Conservation (phyloP, 805 yeast species). For the Wickerhamomyces chambardii region DNA sequence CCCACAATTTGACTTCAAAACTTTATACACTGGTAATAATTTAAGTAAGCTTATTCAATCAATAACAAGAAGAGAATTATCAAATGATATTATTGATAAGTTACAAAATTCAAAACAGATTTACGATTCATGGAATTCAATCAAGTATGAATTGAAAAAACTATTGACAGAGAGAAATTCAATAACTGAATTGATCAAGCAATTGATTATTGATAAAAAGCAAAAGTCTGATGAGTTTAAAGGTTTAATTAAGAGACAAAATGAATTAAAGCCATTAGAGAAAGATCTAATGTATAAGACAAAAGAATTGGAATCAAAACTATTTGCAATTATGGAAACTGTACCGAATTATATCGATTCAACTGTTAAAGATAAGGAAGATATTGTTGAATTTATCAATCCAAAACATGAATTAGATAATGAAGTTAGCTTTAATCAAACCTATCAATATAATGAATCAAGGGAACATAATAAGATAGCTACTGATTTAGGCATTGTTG, state of each 20-base stretch:
- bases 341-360: constrained; percentile 59
- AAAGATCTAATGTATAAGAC: constrained; percentile 11
- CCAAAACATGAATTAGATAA: constrained; percentile 13
- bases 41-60: constrained; percentile 8
- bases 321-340: constrained; percentile 32
- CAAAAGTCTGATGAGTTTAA: constrained; percentile 4
- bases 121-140: constrained; percentile 13
- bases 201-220: constrained; percentile 10
- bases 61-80: constrained; percentile 23
- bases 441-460: constrained; percentile 14
- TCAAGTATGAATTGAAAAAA: constrained; percentile 14
- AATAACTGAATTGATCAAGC: constrained; percentile 18
- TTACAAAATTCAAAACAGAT: constrained; percentile 19
- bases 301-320: constrained; percentile 22
- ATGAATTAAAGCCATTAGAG: constrained; percentile 16
- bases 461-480: constrained; percentile 70
- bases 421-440: not conserved
- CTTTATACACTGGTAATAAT: constrained; percentile 7
- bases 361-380: constrained; percentile 32
- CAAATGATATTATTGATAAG: constrained; percentile 9
- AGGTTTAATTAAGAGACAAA: constrained; percentile 9
- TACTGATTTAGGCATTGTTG: constrained; percentile 53
- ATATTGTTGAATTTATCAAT: constrained; percentile 45
- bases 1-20: constrained; percentile 26
- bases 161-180: constrained; percentile 20